Conservation (phyloP, 2,329 filamentous ascomycete species). For the Ciborinia camelliae region DNA sequence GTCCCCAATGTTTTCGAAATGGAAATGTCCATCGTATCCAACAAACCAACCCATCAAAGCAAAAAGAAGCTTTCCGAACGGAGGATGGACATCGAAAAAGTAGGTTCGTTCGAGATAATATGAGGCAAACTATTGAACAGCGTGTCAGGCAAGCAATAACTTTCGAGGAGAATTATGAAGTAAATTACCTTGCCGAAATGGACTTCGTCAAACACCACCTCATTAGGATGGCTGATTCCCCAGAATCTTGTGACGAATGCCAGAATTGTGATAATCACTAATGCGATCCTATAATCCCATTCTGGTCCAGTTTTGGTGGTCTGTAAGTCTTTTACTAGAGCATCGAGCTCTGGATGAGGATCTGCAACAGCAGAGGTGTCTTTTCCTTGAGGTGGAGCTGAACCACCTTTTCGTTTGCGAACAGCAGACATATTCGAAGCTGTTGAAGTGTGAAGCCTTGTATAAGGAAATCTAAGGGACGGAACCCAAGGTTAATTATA, state of each 20-base stretch:
- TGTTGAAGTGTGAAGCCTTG: constrained; percentile 19
- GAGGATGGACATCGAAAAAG: constrained; percentile 99
- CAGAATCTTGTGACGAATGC: constrained; percentile 93
- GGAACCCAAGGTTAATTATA: constrained; percentile 26
- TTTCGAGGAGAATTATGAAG: background rate
- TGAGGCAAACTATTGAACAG: constrained; percentile 58
- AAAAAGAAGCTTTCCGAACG: constrained; percentile 96
- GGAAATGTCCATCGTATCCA: constrained; percentile 93
- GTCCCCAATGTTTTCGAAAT: constrained; percentile 99
- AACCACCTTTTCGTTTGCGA: constrained; percentile 44
- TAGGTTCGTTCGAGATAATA: constrained; percentile 94
- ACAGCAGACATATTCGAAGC: constrained; percentile 35
- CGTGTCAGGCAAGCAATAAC: constrained; percentile 18
- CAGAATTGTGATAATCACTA: constrained; percentile 72
- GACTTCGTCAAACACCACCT: constrained; percentile 98
- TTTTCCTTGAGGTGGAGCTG: constrained; percentile 49
- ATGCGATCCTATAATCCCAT: constrained; percentile 78
- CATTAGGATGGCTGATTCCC: constrained; percentile 90
- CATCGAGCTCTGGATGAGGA: constrained; percentile 47
- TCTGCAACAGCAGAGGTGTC: constrained; percentile 37
- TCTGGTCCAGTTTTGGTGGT: constrained; percentile 52
- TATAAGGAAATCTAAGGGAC: constrained; percentile 21
- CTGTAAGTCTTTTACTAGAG: constrained; percentile 45
- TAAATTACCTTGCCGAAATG: constrained; percentile 91
- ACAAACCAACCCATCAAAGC: constrained; percentile 96